Evolutionary conservation across 1,139 yeast species (phyloP), one percentile per base, ranked within the genome.

Genomic region (Arxiozyma slooffiae): DNA sequence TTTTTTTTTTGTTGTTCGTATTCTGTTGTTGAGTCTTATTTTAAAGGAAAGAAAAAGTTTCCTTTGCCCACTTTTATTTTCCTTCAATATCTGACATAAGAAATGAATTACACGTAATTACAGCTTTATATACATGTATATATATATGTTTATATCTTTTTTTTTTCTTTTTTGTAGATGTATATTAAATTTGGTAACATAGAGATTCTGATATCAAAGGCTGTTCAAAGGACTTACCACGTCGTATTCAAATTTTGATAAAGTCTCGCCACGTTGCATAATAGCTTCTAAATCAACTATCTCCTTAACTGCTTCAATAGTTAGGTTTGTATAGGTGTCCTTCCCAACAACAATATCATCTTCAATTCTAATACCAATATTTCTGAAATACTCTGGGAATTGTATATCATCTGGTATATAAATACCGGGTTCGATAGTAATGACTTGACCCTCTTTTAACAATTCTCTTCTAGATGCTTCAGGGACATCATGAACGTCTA

Each of bases 401-500:
- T 73, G 74, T 44, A 71, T 70, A 53, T 76, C 77, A 57, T 75
- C 72, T 0, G 97, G 97, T 44, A 94, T 79, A 64, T 92, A 92
- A 38, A 92, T 76, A 24, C 98, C 98, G 0, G 98, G 98, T 64
- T 92, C 98, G 36, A 92, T 81, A 1, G 98, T 92, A 44, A 92
- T 74, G 2, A 92, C 97, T 60, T 84, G 88, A 3, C 87, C 87
- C 30, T 69, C 72, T 38, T 67, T 69, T 44, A 85, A 63, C 41
- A 69, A 73, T 47, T 73, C 76, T 58, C 66, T 75, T 62, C 81
- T 75, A 34, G 82, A 79, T 50, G 74, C 76, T 40, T 74, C 67
- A 16, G 92, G 88, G 26, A 83, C 76, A 64, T 90, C 97, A 68
- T 90, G 97, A 38, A 90, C 86, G 60, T 92, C 98, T 45, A 94